Percentiles rank a stretch among this genome's conserved stretches.
These are phyloP conservation scores for Thamnidium elegans DNA, from an alignment of 192 early-diverging fungal genomes.

Conservation along the genomic window DNA sequence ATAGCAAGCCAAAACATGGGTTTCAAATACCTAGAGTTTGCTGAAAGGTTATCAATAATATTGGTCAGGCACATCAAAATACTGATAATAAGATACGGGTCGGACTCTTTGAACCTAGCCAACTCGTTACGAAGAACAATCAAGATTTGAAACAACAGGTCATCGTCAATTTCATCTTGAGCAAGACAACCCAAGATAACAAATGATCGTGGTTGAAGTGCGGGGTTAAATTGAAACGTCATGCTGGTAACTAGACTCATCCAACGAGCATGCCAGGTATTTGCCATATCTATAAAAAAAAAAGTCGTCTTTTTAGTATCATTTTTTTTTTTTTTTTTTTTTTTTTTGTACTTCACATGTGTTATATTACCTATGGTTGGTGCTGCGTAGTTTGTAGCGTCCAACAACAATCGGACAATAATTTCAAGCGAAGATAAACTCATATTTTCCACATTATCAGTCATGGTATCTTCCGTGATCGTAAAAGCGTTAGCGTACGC, in stretches of 20 bases:
- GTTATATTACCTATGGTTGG: constrained; percentile 49
- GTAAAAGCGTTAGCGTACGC: constrained; percentile 63
- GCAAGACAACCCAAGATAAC: constrained; percentile 84
- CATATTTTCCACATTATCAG: constrained; percentile 42
- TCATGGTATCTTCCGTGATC: constrained; percentile 47
- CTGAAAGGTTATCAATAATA: constrained; percentile 74
- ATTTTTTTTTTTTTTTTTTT: too few relatives aligned
- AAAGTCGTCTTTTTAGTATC: background rate
- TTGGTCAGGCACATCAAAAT: constrained; percentile 83
- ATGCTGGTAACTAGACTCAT: constrained; percentile 84
- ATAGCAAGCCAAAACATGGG: constrained; percentile 88
- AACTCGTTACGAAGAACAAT: constrained; percentile 80
- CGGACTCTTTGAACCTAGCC: constrained; percentile 70
- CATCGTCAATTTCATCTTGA: constrained; percentile 84
- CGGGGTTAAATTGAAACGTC: constrained; percentile 89
- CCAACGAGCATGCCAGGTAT: constrained; percentile 86
- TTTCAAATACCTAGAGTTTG: constrained; percentile 72
- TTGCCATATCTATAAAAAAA: constrained; percentile 55
- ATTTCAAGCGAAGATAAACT: constrained; percentile 44
- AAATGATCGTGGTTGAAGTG: constrained; percentile 90
- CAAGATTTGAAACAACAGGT: constrained; percentile 85
- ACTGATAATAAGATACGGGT: constrained; percentile 70
- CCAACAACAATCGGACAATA: constrained; percentile 60
- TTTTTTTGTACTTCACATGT: background rate
- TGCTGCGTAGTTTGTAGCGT: constrained; percentile 61